Base-by-base conservation (phyloP, 2,329 filamentous ascomycete species). In the Incumbomyces lentus region DNA sequence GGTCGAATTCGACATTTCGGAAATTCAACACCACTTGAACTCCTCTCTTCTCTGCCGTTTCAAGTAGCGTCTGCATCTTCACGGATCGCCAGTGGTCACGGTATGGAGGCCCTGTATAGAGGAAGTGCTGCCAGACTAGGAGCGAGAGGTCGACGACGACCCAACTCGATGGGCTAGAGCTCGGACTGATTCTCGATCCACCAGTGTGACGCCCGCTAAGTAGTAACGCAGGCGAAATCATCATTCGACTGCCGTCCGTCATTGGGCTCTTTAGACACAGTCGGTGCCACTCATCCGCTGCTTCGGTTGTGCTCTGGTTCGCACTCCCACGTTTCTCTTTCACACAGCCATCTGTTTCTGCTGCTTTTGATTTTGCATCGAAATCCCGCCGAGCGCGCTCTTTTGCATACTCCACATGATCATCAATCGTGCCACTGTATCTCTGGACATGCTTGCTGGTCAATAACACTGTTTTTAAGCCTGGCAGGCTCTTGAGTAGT, bases 1-100 rank as follows among this genome's bases (percentile, higher is more conserved):
- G 42, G 31, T 45, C 42, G 16, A 45, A 45, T 29, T 45, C 42
- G 13, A 45, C 42, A 30, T 30, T 30, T n/a, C 42, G 33, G 29
- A 45, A 37, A 10, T 38, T 38, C 33, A 45, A 14, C 2, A 45
- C 42, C 33, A 45, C 42, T 30, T 38, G n/a, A 4, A 45, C 16
- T 12, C 42, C 42, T 31, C 22, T 30, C 14, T 38, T 18, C n/a
- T 37, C 33, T n/a, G 42, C 42, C 2, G 12, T 38, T 12, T 37
- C 42, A 14, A 45, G 26, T n/a, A 45, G 22, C 10, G 42, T 38
- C 22, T 16, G 19, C 42, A 45, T 45, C 22, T 38, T 37, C 8
- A 31, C 34, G n/a, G 7, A 36, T 2, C 42, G 42, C 42, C 42
- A 45, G 22, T 45, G 42, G 17, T 45, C 42, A 30, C 22, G 32